A percentile compares a stretch with the other conserved stretches of the same genome.
Evolutionary conservation across 2,329 filamentous ascomycete genomes (phyloP).

Genomic region (Ambrosiella xylebori): DNA sequence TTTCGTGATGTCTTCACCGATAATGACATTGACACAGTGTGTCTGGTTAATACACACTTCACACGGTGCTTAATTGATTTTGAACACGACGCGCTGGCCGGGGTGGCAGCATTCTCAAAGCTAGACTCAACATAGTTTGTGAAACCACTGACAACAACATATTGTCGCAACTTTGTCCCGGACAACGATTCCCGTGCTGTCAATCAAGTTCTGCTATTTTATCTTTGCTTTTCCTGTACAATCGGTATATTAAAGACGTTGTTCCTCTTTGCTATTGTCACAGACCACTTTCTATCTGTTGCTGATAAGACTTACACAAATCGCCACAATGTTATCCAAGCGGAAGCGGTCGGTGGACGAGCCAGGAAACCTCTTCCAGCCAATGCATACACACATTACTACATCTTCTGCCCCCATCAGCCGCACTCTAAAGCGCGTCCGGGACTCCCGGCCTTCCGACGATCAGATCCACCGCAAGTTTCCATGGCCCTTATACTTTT

Average conservation of each 20-base stretch:
- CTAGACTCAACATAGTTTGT: too few species aligned
- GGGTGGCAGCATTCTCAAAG: too few species aligned
- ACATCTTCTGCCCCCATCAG: conserved; percentile 18
- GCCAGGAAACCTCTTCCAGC: conserved; percentile 21
- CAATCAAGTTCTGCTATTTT: too few species aligned
- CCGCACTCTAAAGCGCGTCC: conserved; percentile 44
- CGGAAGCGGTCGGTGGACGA: conserved; percentile 47
- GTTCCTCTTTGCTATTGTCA: too few species aligned
- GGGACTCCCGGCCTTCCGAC: conserved; percentile 40
- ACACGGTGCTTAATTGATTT: conserved; percentile 10
- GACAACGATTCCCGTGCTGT: too few species aligned
- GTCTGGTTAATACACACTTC: neutral
- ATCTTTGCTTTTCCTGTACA: too few species aligned
- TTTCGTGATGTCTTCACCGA: neutral
- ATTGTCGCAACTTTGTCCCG: too few species aligned
- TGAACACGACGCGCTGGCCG: neutral
- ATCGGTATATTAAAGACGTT: too few species aligned
- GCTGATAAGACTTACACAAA: neutral
- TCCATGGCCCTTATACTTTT: neutral
- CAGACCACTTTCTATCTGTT: neutral
- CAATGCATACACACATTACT: neutral
- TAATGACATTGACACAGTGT: neutral
- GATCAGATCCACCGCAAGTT: conserved; percentile 36
- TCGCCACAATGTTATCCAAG: conserved; percentile 33
- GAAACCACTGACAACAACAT: too few species aligned